phyloP scores from a whole-genome alignment of 306 rosid genomes.

The Ammopiptanthus mongolicus region DNA sequence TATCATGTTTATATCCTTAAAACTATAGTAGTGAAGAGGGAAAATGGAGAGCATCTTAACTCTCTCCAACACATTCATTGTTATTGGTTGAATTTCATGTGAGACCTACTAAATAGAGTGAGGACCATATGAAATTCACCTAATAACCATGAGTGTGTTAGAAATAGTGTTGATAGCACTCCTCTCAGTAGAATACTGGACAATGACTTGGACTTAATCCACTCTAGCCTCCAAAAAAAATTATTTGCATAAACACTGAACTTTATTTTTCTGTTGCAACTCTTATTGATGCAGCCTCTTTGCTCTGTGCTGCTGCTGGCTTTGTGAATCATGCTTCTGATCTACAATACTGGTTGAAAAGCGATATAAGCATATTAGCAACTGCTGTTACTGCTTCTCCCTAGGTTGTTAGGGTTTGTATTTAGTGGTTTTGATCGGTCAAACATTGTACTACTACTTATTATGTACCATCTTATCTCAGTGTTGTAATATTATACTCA shows the following conservation, averaged over 20 bases:
- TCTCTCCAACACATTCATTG: no score
- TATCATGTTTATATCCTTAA: no score
- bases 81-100: no score
- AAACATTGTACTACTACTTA: constrained; percentile 16
- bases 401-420: constrained; percentile 6
- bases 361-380: constrained; percentile 6
- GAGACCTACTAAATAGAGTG: no score
- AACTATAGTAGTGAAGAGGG: no score
- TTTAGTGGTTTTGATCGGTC: neutral
- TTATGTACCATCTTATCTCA: neutral
- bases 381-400: neutral
- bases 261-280: neutral
- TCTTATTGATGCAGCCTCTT: constrained; percentile 60
- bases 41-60: no score
- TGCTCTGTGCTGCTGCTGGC: constrained; percentile 85
- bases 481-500: constrained; percentile 15
- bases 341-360: neutral
- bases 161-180: no score
- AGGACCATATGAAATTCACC: no score
- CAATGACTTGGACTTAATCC: neutral
- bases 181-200: neutral
- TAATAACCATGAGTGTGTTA: no score
- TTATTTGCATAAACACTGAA: neutral
- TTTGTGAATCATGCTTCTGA: constrained; percentile 70
- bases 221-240: neutral